Conservation (phyloP, 331 rosid species). For the Dryas integrifolia region DNA sequence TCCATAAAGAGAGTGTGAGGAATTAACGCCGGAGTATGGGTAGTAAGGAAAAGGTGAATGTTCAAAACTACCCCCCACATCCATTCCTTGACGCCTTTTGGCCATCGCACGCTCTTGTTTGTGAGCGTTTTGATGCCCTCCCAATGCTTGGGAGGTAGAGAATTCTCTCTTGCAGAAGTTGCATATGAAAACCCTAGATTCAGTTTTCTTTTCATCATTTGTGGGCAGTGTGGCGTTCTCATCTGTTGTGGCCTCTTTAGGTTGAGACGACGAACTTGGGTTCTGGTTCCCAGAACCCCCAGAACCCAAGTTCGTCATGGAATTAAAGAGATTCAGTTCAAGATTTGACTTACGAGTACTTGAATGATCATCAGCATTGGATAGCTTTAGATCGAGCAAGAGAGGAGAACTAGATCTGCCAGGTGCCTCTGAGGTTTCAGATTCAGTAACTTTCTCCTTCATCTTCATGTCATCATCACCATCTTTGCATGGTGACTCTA, state of each 20-base stretch:
- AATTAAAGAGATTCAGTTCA: slow-evolving; percentile 35
- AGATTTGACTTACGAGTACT: not conserved
- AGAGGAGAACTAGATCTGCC: slow-evolving; percentile 17
- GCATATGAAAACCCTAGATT: slow-evolving; percentile 47
- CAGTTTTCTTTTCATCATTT: slow-evolving; percentile 4
- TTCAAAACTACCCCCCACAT: slow-evolving; percentile 19
- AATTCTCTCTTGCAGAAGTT: slow-evolving; percentile 64
- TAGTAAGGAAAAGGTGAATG: slow-evolving; percentile 26
- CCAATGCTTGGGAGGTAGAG: slow-evolving; percentile 73
- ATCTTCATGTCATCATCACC: not conserved
- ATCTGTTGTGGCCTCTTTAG: slow-evolving; percentile 8
- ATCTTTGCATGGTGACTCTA: not conserved
- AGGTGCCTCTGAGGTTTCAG: too few species aligned
- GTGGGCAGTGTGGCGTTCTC: not conserved
- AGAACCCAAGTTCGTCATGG: not conserved
- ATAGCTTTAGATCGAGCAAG: slow-evolving; percentile 37
- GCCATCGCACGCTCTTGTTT: slow-evolving; percentile 67
- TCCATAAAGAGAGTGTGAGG: slow-evolving; percentile 30
- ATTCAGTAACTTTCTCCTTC: slow-evolving; percentile 18
- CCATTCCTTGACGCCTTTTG: slow-evolving; percentile 49
- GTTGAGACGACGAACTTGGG: slow-evolving; percentile 10
- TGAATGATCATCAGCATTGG: not conserved
- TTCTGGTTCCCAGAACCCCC: too few species aligned
- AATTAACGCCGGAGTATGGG: slow-evolving; percentile 26
- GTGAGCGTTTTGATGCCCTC: slow-evolving; percentile 87